phyloP scores from a whole-genome alignment of 2,329 filamentous ascomycete species.

The Hawksworthiomyces lignivorus region DNA sequence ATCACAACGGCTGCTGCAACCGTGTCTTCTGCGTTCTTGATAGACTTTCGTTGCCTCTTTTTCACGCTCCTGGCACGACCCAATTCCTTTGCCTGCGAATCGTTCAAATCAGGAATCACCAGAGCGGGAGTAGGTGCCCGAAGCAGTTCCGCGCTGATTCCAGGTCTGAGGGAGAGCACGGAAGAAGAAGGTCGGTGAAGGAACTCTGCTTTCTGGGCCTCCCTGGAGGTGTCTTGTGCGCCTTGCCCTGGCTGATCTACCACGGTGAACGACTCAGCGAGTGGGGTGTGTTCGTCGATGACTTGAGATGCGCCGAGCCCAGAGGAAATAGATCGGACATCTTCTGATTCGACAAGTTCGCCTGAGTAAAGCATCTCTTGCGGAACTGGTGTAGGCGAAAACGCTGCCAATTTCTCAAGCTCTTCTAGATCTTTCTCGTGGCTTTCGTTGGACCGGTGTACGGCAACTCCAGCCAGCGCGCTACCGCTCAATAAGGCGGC shows the following conservation, averaged over 20 bases:
- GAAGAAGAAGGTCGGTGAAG: constrained; percentile 8
- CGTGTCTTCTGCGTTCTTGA: constrained; percentile 42
- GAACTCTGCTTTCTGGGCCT: not conserved
- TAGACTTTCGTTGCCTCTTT: constrained; percentile 36
- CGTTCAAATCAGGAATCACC: constrained; percentile 35
- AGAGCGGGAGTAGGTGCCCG: constrained; percentile 39
- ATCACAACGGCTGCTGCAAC: constrained; percentile 47
- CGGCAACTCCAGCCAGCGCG: constrained; percentile 1
- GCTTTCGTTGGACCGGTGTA: not conserved
- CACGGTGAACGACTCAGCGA: constrained; percentile 9
- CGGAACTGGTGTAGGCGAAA: constrained; percentile 5
- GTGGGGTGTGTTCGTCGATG: constrained; percentile 1
- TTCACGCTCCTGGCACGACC: constrained; percentile 35
- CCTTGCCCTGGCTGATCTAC: constrained; percentile 1
- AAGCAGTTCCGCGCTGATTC: constrained; percentile 22
- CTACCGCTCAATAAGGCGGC: constrained; percentile 11
- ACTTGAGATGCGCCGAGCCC: constrained; percentile 5
- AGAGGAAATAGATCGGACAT: constrained; percentile 10
- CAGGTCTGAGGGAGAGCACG: constrained; percentile 13
- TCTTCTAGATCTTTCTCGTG: constrained; percentile 6
- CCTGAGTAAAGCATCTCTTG: constrained; percentile 6
- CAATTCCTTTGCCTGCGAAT: constrained; percentile 31
- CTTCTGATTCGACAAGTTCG: constrained; percentile 8
- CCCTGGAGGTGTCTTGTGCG: not conserved
- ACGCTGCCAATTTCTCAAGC: constrained; percentile 6